Percentiles rank a stretch among this genome's conserved stretches.
These are phyloP conservation scores for Syncephalastrum racemosum DNA, from an alignment of 371 early-diverging fungal species.

Conservation along the genomic window DNA sequence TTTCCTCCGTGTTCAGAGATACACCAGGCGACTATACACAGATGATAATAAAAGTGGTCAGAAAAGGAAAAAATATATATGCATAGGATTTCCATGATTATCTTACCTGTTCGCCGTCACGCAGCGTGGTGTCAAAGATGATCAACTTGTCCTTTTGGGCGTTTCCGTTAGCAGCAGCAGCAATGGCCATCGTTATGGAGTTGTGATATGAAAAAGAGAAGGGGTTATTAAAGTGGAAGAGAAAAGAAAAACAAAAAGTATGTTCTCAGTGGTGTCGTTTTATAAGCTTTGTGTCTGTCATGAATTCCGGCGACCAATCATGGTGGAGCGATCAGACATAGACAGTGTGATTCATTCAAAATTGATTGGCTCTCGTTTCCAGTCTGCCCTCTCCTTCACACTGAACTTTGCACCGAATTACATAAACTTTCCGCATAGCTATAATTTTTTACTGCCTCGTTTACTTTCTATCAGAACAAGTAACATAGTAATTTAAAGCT, in stretches of 20 bases:
- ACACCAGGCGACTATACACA: constrained; percentile 87
- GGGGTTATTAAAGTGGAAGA: constrained; percentile 2
- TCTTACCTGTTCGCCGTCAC: constrained; percentile 93
- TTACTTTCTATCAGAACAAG: too few relatives aligned
- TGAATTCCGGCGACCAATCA: too few relatives aligned
- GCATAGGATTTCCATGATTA: background rate
- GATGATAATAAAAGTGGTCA: background rate
- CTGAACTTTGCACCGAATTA: too few relatives aligned
- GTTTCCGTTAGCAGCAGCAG: constrained; percentile 13
- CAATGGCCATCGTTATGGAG: constrained; percentile 9
- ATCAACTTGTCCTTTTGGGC: constrained; percentile 71
- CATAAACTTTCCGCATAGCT: too few relatives aligned
- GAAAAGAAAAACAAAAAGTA: background rate
- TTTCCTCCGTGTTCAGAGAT: constrained; percentile 88
- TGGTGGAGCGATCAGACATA: too few relatives aligned
- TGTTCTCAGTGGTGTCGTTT: background rate
- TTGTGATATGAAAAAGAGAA: constrained; percentile 5
- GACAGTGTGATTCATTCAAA: too few relatives aligned
- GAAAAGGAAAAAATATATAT: background rate
- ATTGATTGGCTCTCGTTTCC: too few relatives aligned
- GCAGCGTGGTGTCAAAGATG: constrained; percentile 92
- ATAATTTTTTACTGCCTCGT: too few relatives aligned
- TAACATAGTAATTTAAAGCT: too few relatives aligned
- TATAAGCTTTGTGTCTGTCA: background rate
- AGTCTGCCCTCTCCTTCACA: too few relatives aligned